These are phyloP conservation scores for Neofusicoccum sp. DNA, from an alignment of 2,329 filamentous ascomycete species.

Conservation along the genomic window DNA sequence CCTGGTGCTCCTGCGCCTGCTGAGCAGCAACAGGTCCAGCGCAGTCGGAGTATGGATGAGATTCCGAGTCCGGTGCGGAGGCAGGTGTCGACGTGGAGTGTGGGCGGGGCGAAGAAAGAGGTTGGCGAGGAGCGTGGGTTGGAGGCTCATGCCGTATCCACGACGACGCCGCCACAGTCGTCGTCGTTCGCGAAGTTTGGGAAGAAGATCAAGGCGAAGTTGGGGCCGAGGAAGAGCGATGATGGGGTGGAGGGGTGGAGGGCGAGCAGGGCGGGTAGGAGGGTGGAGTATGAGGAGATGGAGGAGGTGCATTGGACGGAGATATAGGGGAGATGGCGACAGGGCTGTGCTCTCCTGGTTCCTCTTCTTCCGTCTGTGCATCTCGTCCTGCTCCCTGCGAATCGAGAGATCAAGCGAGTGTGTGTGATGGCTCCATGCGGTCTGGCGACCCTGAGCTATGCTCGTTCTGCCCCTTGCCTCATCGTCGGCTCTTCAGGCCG, in stretches of 20 bases:
- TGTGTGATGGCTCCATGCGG: no score
- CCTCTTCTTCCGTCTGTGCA: no score
- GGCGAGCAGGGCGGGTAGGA: not conserved
- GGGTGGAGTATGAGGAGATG: conserved; percentile 18
- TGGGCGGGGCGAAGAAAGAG: not conserved
- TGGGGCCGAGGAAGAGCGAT: conserved; percentile 2
- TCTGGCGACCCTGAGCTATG: no score
- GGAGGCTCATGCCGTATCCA: not conserved
- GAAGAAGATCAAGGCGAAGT: conserved; percentile 14
- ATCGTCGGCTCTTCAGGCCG: no score
- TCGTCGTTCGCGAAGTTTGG: conserved; percentile 3
- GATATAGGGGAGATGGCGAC: conserved; percentile 3
- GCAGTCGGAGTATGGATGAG: conserved; percentile 11
- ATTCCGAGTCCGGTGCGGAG: conserved; percentile 9
- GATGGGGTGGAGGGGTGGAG: not conserved
- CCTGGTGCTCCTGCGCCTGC: not conserved
- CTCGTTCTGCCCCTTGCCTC: no score
- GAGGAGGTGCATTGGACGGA: conserved; percentile 21
- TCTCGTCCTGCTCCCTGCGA: no score
- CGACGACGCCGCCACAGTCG: not conserved
- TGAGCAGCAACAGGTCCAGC: not conserved
- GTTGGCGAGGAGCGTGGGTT: not conserved
- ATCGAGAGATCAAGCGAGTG: no score
- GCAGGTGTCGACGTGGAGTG: conserved; percentile 3
- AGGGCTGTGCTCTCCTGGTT: no score